Evolutionary conservation across 2,329 filamentous ascomycete genomes (phyloP), one percentile per base, ranked within the genome.

Genomic region (Bretziella fagacearum): DNA sequence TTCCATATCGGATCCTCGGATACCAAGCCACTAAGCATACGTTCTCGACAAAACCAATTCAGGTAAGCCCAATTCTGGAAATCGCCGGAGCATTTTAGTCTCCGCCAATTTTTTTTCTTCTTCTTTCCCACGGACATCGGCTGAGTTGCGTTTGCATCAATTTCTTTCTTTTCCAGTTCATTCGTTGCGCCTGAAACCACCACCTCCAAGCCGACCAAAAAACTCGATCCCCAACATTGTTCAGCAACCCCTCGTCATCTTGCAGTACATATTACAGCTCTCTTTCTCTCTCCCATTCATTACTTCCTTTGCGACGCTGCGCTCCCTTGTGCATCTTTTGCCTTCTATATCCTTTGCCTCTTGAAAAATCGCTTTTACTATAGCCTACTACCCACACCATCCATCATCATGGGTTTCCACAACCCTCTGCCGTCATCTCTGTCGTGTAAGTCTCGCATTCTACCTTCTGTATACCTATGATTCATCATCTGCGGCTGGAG

Each of bases 381-480:
- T n/a, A n/a, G n/a, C n/a, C n/a, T n/a, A n/a, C n/a, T n/a, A n/a
- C n/a, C n/a, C n/a, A n/a, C n/a, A n/a, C n/a, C n/a, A n/a, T n/a
- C n/a, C n/a, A n/a, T n/a, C 46, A 35, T 53, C 39, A 78, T 79
- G 73, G 76, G 76, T 56, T 66, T 80, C 62, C 69, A 80, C 59
- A 80, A 78, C 56, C 76, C 76, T 54, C 69, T 80, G 51, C 76
- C 76, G 59, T 73, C 74, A 59, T 78, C 74, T 54, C 66, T 80
- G 67, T 73, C 74, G 62, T 79, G 76, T 80, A 71, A 71, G 76
- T 73, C 49, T 32, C n/a, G 13, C 13, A n/a, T 13, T 15, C 37
- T 25, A 4, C 8, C 23, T 25, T 23, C 26, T 44, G 7, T 41
- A 29, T 42, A 51, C 15, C 46, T 32, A 18, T n/a, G 29, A 23